These are phyloP conservation scores for Inonotus obliquus DNA, from an alignment of 1,284 basidiomycete species.

Conservation along the genomic window DNA sequence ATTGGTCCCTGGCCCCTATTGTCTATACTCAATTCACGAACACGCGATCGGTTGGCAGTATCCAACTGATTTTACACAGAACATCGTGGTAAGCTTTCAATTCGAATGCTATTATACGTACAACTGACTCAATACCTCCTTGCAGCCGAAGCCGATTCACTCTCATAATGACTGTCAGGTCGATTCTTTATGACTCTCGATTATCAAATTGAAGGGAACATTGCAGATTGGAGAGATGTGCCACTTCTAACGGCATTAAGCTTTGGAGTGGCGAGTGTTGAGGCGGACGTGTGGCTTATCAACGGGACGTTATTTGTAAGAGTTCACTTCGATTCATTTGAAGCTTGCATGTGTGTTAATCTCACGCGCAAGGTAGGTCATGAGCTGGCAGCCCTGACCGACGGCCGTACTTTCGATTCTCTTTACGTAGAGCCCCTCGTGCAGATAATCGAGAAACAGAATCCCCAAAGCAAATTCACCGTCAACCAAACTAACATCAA, in stretches of 20 bases:
- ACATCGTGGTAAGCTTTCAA: constrained; percentile 30
- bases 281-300: constrained; percentile 49
- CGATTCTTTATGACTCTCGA: not conserved
- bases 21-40: not conserved
- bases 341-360: not conserved
- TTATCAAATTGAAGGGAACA: not conserved
- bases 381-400: constrained; percentile 34
- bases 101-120: not conserved
- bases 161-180: constrained; percentile 52
- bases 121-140: not conserved
- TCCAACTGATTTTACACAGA: constrained; percentile 48
- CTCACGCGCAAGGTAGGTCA: constrained; percentile 43
- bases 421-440: constrained; percentile 47
- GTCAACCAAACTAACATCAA: constrained; percentile 36
- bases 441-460: constrained; percentile 38
- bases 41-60: constrained; percentile 26
- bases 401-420: constrained; percentile 35
- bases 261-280: constrained; percentile 47
- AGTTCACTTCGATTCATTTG: not conserved
- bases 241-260: constrained; percentile 46
- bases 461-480: constrained; percentile 40
- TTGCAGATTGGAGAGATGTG: constrained; percentile 50
- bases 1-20: not conserved
- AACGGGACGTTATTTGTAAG: constrained; percentile 43
- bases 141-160: constrained; percentile 42